Evolutionary conservation across 768 basidiomycete genomes (phyloP).

Genomic region (Lepiota brunneoincarnata): DNA sequence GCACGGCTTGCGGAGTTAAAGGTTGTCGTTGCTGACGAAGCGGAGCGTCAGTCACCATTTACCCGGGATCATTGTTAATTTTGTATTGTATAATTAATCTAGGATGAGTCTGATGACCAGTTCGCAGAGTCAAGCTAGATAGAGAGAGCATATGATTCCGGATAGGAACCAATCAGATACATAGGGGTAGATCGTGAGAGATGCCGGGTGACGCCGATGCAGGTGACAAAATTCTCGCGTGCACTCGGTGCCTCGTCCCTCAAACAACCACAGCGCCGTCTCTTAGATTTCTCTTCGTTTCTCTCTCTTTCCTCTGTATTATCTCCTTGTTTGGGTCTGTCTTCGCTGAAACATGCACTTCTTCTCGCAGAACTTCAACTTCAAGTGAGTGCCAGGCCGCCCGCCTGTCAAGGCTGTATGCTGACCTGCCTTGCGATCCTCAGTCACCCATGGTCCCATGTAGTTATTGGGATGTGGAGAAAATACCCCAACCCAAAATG

Average conservation of each 20-base stretch:
- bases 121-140: neutral
- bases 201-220: conserved; percentile 5
- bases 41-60: neutral
- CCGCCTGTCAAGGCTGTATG: conserved; percentile 10
- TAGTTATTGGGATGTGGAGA: conserved; percentile 90
- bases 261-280: neutral
- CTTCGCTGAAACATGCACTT: conserved; percentile 64
- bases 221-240: conserved; percentile 3
- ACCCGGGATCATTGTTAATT: too few species aligned
- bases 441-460: conserved; percentile 90
- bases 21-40: conserved; percentile 22
- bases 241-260: conserved; percentile 7
- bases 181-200: neutral
- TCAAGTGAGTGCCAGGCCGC: conserved; percentile 61
- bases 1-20: conserved; percentile 69
- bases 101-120: too few species aligned
- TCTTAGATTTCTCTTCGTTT: neutral
- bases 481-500: conserved; percentile 96
- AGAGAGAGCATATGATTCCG: conserved; percentile 4
- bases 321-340: conserved; percentile 4
- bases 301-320: conserved; percentile 9
- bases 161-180: neutral
- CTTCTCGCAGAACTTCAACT: conserved; percentile 81
- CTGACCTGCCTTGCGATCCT: conserved; percentile 12
- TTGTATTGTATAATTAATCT: too few species aligned